Base-by-base conservation (phyloP, 495 filamentous ascomycete genomes). In the Annulohypoxylon maeteangense region DNA sequence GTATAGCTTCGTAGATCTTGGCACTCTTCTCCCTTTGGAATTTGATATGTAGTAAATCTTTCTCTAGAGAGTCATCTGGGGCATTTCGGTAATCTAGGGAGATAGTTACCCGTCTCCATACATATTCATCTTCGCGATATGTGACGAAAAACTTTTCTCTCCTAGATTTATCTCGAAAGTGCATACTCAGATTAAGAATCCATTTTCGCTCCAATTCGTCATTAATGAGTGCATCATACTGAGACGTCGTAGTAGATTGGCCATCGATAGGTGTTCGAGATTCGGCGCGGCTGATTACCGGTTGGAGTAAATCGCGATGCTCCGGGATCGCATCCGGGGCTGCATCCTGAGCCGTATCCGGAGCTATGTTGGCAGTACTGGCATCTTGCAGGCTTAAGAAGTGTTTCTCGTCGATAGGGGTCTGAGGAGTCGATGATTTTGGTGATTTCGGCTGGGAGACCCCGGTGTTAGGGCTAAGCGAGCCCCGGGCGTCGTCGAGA, bases 61-160 rank as follows among this genome's bases (percentile, higher is more conserved):
- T 84, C 81, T 99, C 95, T 14, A 99, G 84, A 2, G 95, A 98
- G 65, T 92, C 91, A 7, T 89, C 85, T 2, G 88, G 87, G 10
- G 93, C 91, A 72, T 90, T 84, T 44, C 95, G 92, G 75, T 99
- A 99, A 78, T 98, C 96, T 67, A 94, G 90, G 7, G 96, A 98
- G 36, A 99, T 88, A 10, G 96, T 98, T 53, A 99, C 90, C 54
- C 95, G 86, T 61, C 92, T 88, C 91, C 95, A 97, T 65, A 87
- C 85, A 55, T 88, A 91, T 34, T 87, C 87, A 38, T 81, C 75
- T 75, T 95, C 90, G 53, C 93, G 92, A 78, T 92, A 98, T 8
- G 95, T 98, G 61, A 99, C 90, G 80, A 99, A 99, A 83, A 99
- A 98, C 79, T 99, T 98, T 80, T 98, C 95, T 40, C 96, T 89